Base-by-base conservation (phyloP, 2,329 filamentous ascomycete genomes). In the Fusarium luffae region DNA sequence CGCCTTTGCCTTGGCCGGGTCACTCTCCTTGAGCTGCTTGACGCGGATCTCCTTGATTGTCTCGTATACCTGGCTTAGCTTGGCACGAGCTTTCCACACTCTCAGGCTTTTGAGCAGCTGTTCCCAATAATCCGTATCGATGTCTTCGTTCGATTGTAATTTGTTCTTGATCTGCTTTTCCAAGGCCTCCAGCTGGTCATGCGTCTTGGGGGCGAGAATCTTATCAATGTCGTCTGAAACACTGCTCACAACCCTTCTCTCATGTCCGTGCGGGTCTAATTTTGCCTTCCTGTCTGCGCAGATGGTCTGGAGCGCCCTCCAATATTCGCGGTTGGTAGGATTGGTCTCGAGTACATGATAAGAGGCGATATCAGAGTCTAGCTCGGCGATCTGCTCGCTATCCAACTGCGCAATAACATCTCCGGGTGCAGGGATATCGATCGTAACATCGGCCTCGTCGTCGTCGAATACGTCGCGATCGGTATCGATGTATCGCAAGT, bases 91-190 rank as follows among this genome's bases (percentile, higher is more conserved):
- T 82, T 98, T 98, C 90, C 93, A 98, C 2, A 97, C 89, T 9
- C 92, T 85, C 68, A 99, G 83, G 77, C 91, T 97, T 71, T 90
- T 90, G 66, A 99, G 84, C 18, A 99, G 85, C 77, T 97, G 93
- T 77, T 97, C 93, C 96, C 96, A 99, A 79, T 98, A 99, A 80
- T 99, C 96, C 4, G 92, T 93, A 79, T 99, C 96, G 71, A 99
- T 95, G 41, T 93, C 90, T 76, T 98, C 94, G 77, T 97, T 91
- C 10, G 93, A 97, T 54, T 90, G 86, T 49, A 99, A 83, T 82
- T 99, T 99, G 18, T 86, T 84, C 77, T 89, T 90, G 79, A 99
- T 96, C 82, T 98, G 94, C 69, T 85, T 88, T 80, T 99, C 95
- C 50, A 99, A 84, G 19, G 88, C 88, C 77, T 94, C 91, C n/a